These are phyloP conservation scores for Coleophoma cylindrospora DNA, from an alignment of 2,329 filamentous ascomycete species.

Conservation along the genomic window DNA sequence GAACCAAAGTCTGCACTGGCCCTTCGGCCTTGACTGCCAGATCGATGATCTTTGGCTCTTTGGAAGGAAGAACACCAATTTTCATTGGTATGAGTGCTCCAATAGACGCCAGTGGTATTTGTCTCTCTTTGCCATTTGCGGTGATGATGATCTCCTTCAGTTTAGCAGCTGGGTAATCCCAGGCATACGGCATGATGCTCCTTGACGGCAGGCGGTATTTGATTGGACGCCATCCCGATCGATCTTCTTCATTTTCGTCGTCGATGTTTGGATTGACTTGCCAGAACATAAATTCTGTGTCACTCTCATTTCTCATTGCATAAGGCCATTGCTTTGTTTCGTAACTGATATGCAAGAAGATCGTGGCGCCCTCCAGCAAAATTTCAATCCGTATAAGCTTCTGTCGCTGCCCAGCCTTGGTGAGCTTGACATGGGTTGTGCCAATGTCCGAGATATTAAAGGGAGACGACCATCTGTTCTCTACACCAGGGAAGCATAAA, in stretches of 20 bases:
- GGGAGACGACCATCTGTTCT: conserved; percentile 95
- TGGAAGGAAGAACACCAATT: conserved; percentile 53
- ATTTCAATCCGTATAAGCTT: conserved; percentile 83
- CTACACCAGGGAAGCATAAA: conserved; percentile 86
- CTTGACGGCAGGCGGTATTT: conserved; percentile 86
- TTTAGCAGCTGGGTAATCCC: conserved; percentile 98
- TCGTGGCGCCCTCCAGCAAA: conserved; percentile 85
- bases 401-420: conserved; percentile 85
- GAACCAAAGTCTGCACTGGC: conserved; percentile 87
- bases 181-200: conserved; percentile 99
- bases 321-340: conserved; percentile 97
- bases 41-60: conserved; percentile 81
- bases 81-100: conserved; percentile 95
- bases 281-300: conserved; percentile 94
- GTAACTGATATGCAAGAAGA: conserved; percentile 85
- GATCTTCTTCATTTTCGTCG: conserved; percentile 79
- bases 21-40: conserved; percentile 95
- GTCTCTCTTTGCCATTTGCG: conserved; percentile 74
- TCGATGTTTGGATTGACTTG: conserved; percentile 91
- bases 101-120: conserved; percentile 94
- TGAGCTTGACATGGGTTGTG: conserved; percentile 87
- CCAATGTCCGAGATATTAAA: conserved; percentile 97
- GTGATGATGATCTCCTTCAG: conserved; percentile 86
- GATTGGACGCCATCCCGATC: conserved; percentile 87
- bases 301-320: conserved; percentile 97